phyloP scores from a whole-genome alignment of 495 filamentous ascomycete genomes.

The Glarea lozoyensis region DNA sequence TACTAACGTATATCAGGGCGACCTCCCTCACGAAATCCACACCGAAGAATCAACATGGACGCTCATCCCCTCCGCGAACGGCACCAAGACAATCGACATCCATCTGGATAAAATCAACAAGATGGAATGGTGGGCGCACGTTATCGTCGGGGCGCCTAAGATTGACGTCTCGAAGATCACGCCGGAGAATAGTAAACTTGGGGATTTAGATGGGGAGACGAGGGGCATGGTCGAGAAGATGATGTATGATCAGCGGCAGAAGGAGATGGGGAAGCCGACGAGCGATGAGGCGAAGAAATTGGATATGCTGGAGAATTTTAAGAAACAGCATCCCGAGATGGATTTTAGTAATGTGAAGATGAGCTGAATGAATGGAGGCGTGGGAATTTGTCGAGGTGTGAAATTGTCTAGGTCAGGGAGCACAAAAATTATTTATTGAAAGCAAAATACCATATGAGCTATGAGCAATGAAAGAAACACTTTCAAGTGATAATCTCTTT shows the following conservation, averaged over 20 bases:
- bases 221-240: slow-evolving; percentile 99
- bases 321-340: slow-evolving; percentile 66
- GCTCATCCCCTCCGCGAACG: slow-evolving; percentile 53
- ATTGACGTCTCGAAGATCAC: slow-evolving; percentile 94
- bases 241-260: slow-evolving; percentile 98
- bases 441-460: too few species aligned
- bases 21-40: slow-evolving; percentile 69
- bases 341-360: slow-evolving; percentile 77
- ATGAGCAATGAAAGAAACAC: not conserved
- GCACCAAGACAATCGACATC: slow-evolving; percentile 69
- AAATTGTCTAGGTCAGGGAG: not conserved
- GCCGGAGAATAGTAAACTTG: slow-evolving; percentile 82
- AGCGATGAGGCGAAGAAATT: slow-evolving; percentile 90
- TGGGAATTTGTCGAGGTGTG: not conserved
- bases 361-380: slow-evolving; percentile 13
- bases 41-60: slow-evolving; percentile 94
- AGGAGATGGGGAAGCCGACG: slow-evolving; percentile 79
- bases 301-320: slow-evolving; percentile 88
- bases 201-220: slow-evolving; percentile 92
- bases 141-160: slow-evolving; percentile 71
- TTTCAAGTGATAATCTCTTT: not conserved
- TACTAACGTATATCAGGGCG: slow-evolving; percentile 48
- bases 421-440: too few species aligned
- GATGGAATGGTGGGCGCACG: slow-evolving; percentile 96
- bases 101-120: slow-evolving; percentile 97